phyloP scores from a whole-genome alignment of 768 basidiomycete genomes.

The Pleurotus cornucopiae region DNA sequence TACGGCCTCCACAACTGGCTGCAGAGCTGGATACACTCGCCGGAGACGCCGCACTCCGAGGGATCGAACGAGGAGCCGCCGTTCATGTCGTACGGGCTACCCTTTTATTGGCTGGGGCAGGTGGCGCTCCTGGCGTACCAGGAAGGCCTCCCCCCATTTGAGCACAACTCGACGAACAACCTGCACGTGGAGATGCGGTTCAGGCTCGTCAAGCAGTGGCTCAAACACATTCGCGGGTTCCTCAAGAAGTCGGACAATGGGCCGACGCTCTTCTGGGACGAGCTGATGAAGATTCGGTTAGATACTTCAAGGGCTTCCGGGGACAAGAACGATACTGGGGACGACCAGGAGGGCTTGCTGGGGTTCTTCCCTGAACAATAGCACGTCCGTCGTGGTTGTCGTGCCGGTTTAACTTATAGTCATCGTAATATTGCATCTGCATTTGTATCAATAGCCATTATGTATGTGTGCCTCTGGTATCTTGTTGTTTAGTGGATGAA shows the following conservation, averaged over 20 bases:
- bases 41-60: conserved; percentile 26
- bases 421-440: neutral
- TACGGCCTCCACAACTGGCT: conserved; percentile 59
- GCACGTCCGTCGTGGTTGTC: neutral
- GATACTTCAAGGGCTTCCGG: conserved; percentile 16
- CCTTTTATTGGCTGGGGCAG: conserved; percentile 65
- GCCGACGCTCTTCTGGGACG: conserved; percentile 43
- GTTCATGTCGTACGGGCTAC: conserved; percentile 42
- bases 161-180: conserved; percentile 4
- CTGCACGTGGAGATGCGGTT: conserved; percentile 36
- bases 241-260: conserved; percentile 38
- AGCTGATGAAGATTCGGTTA: conserved; percentile 38
- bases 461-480: neutral
- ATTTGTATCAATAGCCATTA: conserved; percentile 4
- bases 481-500: neutral
- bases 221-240: conserved; percentile 41
- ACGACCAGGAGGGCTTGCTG: conserved; percentile 18
- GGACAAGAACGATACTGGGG: conserved; percentile 7
- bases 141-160: conserved; percentile 29
- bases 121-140: conserved; percentile 49
- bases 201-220: conserved; percentile 45
- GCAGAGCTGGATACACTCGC: conserved; percentile 45
- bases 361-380: conserved; percentile 17
- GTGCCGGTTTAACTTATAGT: neutral
- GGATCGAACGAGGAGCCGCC: conserved; percentile 25